phyloP scores from a whole-genome alignment of 2,329 filamentous ascomycete genomes.

The Nothopassalora personata region DNA sequence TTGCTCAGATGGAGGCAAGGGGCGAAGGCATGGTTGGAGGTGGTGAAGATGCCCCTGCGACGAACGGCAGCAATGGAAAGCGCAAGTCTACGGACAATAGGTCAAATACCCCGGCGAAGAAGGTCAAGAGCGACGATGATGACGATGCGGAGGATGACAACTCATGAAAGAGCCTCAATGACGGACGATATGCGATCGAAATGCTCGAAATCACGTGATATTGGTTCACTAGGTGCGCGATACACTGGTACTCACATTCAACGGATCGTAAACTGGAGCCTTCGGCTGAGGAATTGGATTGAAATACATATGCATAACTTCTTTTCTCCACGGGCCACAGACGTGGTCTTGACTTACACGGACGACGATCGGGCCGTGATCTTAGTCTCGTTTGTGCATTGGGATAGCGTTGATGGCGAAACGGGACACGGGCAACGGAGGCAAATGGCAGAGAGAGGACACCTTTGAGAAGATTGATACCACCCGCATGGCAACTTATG shows the following conservation, averaged over 20 bases:
- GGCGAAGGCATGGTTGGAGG: slow-evolving; percentile 37
- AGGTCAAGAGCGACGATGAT: slow-evolving; percentile 26
- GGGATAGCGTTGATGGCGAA: background rate
- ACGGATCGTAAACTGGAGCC: background rate
- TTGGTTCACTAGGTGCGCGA: background rate
- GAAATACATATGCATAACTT: background rate
- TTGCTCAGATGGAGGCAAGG: slow-evolving; percentile 70
- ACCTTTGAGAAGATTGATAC: slow-evolving; percentile 8
- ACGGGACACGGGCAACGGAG: background rate
- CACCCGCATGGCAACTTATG: slow-evolving; percentile 2
- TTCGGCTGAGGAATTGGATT: background rate
- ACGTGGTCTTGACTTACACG: background rate
- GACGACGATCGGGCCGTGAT: background rate
- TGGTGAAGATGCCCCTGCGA: slow-evolving; percentile 27
- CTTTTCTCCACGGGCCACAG: background rate
- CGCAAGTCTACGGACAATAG: slow-evolving; percentile 46
- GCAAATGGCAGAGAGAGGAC: background rate
- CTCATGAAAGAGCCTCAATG: background rate
- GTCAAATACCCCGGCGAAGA: slow-evolving; percentile 26
- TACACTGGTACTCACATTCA: background rate
- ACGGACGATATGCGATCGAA: background rate
- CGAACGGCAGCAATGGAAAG: slow-evolving; percentile 39
- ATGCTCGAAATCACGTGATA: background rate
- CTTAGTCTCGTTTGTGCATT: background rate
- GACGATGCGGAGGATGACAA: slow-evolving; percentile 39